Conservation (phyloP, 345 rosid species). For the Moringa oleifera region DNA sequence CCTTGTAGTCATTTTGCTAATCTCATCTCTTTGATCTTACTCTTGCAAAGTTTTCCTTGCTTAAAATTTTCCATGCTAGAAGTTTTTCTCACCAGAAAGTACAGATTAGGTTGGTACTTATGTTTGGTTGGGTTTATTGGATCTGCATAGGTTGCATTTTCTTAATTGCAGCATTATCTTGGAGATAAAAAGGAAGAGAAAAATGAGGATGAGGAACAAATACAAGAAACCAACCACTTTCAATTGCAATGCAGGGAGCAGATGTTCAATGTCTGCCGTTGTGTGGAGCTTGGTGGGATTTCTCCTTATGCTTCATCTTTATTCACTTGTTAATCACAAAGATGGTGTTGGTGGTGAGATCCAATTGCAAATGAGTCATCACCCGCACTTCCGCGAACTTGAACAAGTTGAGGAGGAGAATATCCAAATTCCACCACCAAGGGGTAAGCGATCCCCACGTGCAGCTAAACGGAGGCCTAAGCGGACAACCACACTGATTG, state of each 20-base stretch:
- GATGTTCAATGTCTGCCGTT: conserved; percentile 47
- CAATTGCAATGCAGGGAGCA: conserved; percentile 71
- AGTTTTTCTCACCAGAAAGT: not conserved
- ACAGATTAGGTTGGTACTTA: conserved; percentile 1
- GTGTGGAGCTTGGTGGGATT: conserved; percentile 77
- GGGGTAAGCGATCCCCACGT: conserved; percentile 75
- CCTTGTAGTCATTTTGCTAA: not conserved
- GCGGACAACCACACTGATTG: conserved; percentile 60
- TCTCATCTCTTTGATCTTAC: not conserved
- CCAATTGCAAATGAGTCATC: conserved; percentile 36
- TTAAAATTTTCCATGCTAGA: not conserved
- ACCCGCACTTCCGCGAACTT: conserved; percentile 49
- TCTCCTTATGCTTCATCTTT: conserved; percentile 52
- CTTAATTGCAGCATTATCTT: conserved; percentile 53
- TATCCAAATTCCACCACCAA: conserved; percentile 74
- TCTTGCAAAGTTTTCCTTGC: not conserved
- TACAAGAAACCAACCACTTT: conserved; percentile 66
- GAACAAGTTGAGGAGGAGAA: conserved; percentile 73
- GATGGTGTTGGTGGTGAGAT: conserved; percentile 31
- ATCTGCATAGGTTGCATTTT: conserved; percentile 45
- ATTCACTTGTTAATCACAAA: conserved; percentile 36
- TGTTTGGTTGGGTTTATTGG: conserved; percentile 15
- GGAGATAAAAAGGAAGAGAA: conserved; percentile 48
- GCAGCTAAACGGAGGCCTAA: conserved; percentile 78
- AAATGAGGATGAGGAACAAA: conserved; percentile 76